Percentiles rank a stretch among this genome's conserved stretches.
These are phyloP conservation scores for Colletotrichum navitas DNA, from an alignment of 2,329 filamentous ascomycete genomes.

Conservation along the genomic window DNA sequence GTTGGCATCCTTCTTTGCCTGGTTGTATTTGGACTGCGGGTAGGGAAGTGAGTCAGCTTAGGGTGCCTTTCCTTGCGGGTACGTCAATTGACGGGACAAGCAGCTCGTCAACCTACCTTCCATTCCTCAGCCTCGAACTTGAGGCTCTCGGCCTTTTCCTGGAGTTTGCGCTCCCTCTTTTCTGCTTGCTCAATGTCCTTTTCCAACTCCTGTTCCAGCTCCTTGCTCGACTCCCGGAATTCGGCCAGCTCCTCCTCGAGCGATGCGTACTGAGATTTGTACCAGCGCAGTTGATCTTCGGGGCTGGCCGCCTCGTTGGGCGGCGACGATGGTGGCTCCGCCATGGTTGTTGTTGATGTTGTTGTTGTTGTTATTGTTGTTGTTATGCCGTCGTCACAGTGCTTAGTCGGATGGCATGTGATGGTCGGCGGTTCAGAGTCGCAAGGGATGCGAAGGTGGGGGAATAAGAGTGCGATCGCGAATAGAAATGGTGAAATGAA, in stretches of 20 bases:
- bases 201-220: constrained; percentile 93
- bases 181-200: constrained; percentile 96
- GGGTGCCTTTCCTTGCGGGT: neutral
- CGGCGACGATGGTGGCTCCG: constrained; percentile 73
- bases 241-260: constrained; percentile 92
- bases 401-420: constrained; percentile 33
- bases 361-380: constrained; percentile 34
- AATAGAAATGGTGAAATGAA: constrained; percentile 30
- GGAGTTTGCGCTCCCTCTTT: constrained; percentile 87
- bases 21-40: constrained; percentile 89
- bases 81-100: neutral
- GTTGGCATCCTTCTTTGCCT: constrained; percentile 90
- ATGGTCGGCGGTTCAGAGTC: constrained; percentile 18
- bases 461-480: constrained; percentile 26
- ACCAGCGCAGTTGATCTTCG: constrained; percentile 89
- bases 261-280: constrained; percentile 95
- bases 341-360: constrained; percentile 55
- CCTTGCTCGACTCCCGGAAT: constrained; percentile 93
- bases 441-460: constrained; percentile 15
- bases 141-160: constrained; percentile 87
- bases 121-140: constrained; percentile 96
- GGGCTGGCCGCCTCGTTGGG: constrained; percentile 65
- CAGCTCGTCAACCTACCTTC: constrained; percentile 72
- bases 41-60: constrained; percentile 36
- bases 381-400: constrained; percentile 25